Percentiles rank a stretch among this genome's conserved stretches.
These are phyloP conservation scores for Naegleria lovaniensis DNA, from an alignment of 208 protist genomes.

Conservation along the genomic window DNA sequence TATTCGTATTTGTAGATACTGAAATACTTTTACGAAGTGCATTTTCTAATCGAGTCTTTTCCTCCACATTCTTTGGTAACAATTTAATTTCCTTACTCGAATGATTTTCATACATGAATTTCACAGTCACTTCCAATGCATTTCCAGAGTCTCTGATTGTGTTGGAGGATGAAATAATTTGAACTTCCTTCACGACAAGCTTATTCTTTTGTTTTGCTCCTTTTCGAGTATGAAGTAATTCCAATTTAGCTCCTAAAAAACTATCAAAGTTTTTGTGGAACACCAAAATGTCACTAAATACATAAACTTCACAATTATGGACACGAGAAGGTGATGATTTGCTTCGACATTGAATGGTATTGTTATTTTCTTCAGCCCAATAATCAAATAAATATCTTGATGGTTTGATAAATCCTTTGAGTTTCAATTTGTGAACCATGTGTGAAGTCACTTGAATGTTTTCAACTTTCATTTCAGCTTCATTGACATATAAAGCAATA, in stretches of 20 bases:
- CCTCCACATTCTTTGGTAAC: neutral
- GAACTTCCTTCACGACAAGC: neutral
- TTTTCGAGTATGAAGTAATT: neutral
- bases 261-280: neutral
- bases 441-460: neutral
- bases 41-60: neutral
- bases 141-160: too few species aligned
- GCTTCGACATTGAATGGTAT: neutral
- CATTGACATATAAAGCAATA: neutral
- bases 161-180: neutral
- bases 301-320: neutral
- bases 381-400: neutral
- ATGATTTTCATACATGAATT: neutral
- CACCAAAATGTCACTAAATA: neutral
- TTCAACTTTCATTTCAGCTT: constrained; percentile 3
- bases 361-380: constrained; percentile 12
- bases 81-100: neutral
- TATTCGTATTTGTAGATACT: too few species aligned
- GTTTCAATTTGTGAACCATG: constrained; percentile 3
- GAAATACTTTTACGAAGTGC: neutral
- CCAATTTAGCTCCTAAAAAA: neutral
- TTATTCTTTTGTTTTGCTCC: neutral
- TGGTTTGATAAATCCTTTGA: constrained; percentile 1
- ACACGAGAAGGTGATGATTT: neutral
- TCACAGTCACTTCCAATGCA: neutral